These are phyloP conservation scores for Neoscytalidium dimidiatum DNA, from an alignment of 2,329 filamentous ascomycete genomes.

Conservation along the genomic window DNA sequence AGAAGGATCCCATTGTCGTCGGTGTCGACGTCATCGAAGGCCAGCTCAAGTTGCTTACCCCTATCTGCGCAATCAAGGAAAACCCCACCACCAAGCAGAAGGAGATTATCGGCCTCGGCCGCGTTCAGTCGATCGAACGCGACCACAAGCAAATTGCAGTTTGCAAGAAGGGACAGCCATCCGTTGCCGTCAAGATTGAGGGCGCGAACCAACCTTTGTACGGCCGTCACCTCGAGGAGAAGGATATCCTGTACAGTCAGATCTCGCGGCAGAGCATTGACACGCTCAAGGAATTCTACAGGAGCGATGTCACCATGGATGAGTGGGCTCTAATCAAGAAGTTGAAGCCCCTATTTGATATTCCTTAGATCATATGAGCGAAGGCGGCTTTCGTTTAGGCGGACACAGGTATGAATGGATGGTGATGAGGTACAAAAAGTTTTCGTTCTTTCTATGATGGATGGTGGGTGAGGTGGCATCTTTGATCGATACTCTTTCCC, in stretches of 20 bases:
- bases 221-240: constrained; percentile 91
- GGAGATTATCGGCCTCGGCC: constrained; percentile 80
- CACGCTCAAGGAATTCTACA: constrained; percentile 93
- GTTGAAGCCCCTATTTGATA: constrained; percentile 92
- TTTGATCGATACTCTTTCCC: not conserved
- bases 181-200: constrained; percentile 97
- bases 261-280: constrained; percentile 90
- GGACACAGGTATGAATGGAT: not conserved
- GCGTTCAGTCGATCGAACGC: constrained; percentile 96
- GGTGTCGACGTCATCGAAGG: constrained; percentile 96
- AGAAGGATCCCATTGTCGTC: constrained; percentile 91
- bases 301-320: constrained; percentile 81
- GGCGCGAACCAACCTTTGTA: constrained; percentile 90
- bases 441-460: not conserved
- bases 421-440: not conserved
- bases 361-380: constrained; percentile 53
- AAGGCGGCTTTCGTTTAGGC: not conserved
- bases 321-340: constrained; percentile 96
- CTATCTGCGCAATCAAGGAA: constrained; percentile 81
- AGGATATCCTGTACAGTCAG: constrained; percentile 81
- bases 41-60: constrained; percentile 81
- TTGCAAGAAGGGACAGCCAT: constrained; percentile 96
- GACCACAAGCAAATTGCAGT: constrained; percentile 93
- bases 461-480: not conserved
- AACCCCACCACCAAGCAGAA: constrained; percentile 78